Evolutionary conservation across 176 grass and related monocot species (phyloP), one percentile per base, ranked within the genome.

Genomic region (Thalia dealbata): DNA sequence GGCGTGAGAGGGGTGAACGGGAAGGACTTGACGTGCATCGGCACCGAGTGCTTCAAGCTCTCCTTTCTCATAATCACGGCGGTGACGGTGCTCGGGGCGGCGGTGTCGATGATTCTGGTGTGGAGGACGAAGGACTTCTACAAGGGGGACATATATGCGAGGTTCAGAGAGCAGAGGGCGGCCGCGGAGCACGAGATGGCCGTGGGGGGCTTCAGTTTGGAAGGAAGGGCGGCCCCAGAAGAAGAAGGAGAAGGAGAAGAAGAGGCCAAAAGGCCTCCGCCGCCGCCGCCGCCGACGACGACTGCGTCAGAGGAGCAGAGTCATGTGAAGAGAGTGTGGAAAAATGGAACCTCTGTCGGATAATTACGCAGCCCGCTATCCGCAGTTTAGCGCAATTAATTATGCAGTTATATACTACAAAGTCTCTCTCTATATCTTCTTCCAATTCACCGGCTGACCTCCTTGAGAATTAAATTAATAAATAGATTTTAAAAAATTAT

Each of bases 101-200:
- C 60, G 3, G 84, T 93, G 44, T 93, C 91, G 71, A 59, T 93
- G 27, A 45, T 83, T 62, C 79, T 93, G 10, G 91, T 93, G 59
- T 89, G 87, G 84, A 75, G 91, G 52, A 93, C 91, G 12, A 87
- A 70, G 86, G 19, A 81, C 7, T 93, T 93, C 50, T 93, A 93
- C 62, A 58, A 43, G 41, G 84, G 86, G 0, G 91, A 93, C n/a
- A 87, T 93, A 75, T 93, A 93, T 58, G 91, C 91, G 3, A 81
- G 69, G 71, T 95, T 90, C 72, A 62, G 82, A 12, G 84, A 35
- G 75, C 25, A 43, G 41, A 75, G 35, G 61, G 38, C 75, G 27
- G 52, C 27, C 19, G 22, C 65, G 44, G 62, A 56, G 81, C n/a
- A 6, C 45, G 67, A 55, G 15, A 80, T n/a, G 69, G 52, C 5